Evolutionary conservation across 2,329 filamentous ascomycete species (phyloP).

Genomic region (Ceratocystis colombiana): DNA sequence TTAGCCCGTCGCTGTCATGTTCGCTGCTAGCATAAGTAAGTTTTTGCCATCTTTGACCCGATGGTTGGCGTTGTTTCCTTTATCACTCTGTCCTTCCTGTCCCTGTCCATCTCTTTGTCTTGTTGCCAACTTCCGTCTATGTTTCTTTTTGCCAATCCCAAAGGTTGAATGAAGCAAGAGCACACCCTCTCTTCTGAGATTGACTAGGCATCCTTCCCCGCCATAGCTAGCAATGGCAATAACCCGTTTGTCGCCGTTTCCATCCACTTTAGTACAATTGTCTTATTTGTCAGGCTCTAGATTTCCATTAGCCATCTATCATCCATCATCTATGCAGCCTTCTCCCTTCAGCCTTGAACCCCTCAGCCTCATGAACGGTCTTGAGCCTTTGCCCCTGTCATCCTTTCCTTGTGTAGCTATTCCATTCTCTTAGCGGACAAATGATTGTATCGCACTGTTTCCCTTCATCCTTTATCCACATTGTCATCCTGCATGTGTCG

Average conservation of each 20-base stretch:
- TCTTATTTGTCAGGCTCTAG: neutral
- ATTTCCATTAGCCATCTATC: neutral
- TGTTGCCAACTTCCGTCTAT: neutral
- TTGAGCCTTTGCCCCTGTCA: neutral
- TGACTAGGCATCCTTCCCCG: constrained; percentile 2
- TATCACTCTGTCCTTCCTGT: neutral
- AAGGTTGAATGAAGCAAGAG: neutral
- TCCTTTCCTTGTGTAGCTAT: neutral
- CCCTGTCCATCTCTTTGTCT: too few relatives aligned
- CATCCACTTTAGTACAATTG: neutral
- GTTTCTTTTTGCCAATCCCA: neutral
- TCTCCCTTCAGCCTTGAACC: constrained; percentile 2
- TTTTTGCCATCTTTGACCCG: neutral
- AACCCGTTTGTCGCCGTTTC: neutral
- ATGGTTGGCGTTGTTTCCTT: neutral
- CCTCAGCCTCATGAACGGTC: neutral
- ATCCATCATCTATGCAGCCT: neutral
- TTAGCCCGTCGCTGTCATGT: neutral
- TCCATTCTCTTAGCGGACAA: neutral
- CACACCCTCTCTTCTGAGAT: neutral
- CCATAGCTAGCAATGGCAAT: neutral
- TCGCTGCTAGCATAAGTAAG: constrained; percentile 15
- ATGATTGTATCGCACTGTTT: neutral
- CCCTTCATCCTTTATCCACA: neutral
- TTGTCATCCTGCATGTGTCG: neutral